A percentile compares a stretch with the other conserved stretches of the same genome.
Conservation (phyloP, 2,329 filamentous ascomycete genomes). For the Apiospora arundinis region DNA sequence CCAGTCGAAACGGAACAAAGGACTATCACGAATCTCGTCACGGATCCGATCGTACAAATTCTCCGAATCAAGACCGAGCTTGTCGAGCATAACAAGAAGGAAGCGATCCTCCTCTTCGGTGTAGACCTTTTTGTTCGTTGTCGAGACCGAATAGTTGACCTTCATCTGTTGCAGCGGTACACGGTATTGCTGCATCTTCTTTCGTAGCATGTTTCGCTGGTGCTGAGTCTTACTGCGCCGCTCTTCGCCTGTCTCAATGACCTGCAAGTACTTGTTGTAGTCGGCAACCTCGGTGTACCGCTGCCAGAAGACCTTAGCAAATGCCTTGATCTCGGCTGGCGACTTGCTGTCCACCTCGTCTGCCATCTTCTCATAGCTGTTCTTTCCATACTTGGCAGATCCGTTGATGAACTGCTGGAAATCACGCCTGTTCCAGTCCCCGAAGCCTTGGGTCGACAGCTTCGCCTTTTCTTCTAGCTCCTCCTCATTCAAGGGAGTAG, state of each 20-base stretch:
- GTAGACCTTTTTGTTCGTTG: conserved; percentile 99
- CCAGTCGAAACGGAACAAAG: conserved; percentile 98
- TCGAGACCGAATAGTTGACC: conserved; percentile 98
- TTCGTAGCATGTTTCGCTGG: conserved; percentile 89
- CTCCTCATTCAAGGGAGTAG: conserved; percentile 84
- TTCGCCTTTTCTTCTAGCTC: conserved; percentile 86
- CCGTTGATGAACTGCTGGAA: conserved; percentile 99
- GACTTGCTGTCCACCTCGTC: conserved; percentile 92
- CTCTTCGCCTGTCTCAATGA: conserved; percentile 93
- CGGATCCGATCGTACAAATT: conserved; percentile 90
- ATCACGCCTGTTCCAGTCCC: conserved; percentile 94
- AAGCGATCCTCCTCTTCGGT: conserved; percentile 98
- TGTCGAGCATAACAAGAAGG: conserved; percentile 89
- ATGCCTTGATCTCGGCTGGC: conserved; percentile 82
- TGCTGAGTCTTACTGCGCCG: conserved; percentile 87
- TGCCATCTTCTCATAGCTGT: conserved; percentile 83
- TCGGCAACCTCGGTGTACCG: conserved; percentile 90
- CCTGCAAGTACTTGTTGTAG: conserved; percentile 84
- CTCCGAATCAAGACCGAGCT: conserved; percentile 89
- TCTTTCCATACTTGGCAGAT: conserved; percentile 89
- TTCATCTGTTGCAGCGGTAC: conserved; percentile 97
- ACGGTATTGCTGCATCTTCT: conserved; percentile 97
- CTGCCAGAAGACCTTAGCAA: conserved; percentile 96
- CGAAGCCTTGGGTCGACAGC: conserved; percentile 85
- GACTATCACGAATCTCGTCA: conserved; percentile 95